Evolutionary conservation across 164 flowering plant species (phyloP).

Genomic region (Cinnamomum chago): DNA sequence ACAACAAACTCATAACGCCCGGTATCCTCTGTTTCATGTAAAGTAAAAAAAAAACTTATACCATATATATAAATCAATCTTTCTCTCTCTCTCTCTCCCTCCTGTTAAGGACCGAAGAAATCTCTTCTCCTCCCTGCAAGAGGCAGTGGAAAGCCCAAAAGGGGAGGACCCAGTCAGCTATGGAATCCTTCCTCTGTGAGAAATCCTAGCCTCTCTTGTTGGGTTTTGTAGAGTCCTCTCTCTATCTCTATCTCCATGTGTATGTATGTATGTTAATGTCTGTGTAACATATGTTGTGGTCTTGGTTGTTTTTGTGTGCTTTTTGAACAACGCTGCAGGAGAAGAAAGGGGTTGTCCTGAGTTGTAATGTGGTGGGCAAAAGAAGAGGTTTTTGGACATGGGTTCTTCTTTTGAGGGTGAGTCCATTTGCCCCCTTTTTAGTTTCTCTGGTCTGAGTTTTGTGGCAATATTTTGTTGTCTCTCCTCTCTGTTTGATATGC

Average conservation of each 20-base stretch:
- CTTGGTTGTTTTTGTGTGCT: background rate
- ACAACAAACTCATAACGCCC: no score
- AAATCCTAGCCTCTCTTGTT: conserved; percentile 28
- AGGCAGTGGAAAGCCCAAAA: conserved; percentile 17
- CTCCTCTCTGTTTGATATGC: background rate
- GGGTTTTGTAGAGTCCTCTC: conserved; percentile 25
- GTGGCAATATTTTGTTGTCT: background rate
- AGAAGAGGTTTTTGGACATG: conserved; percentile 19
- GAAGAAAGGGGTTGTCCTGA: conserved; percentile 21
- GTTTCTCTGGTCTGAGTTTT: background rate
- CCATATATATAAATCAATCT: no score
- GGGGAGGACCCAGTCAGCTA: conserved; percentile 27
- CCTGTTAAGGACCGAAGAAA: no score
- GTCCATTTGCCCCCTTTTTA: conserved; percentile 1
- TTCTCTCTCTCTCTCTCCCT: no score
- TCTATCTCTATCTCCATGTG: conserved; percentile 4
- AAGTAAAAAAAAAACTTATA: no score
- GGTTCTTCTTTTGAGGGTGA: conserved; percentile 46
- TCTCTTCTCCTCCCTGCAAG: background rate
- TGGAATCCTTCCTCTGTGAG: conserved; percentile 36
- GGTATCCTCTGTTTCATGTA: no score
- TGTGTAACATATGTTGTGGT: background rate
- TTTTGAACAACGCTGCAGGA: conserved; percentile 21
- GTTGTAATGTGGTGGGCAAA: conserved; percentile 35
- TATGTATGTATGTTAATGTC: background rate